phyloP scores from a whole-genome alignment of 305 asterid genomes.

The Solanum hybrid region DNA sequence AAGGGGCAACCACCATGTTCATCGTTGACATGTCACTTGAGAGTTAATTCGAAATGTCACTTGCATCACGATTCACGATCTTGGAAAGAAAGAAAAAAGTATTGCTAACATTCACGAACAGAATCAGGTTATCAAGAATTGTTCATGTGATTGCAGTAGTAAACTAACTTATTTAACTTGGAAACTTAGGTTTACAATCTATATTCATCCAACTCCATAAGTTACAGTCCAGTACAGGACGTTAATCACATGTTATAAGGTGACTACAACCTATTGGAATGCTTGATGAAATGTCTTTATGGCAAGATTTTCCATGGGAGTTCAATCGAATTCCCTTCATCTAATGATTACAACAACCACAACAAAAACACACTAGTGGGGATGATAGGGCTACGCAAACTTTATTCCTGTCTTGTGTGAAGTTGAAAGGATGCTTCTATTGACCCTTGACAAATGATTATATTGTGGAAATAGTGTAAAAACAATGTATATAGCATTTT shows the following conservation, averaged over 20 bases:
- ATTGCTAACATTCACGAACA: neutral
- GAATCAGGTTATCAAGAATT: neutral
- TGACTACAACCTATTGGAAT: neutral
- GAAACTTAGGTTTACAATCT: neutral
- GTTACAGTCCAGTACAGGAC: neutral
- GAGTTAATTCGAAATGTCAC: neutral
- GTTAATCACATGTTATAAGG: neutral
- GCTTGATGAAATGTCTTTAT: neutral
- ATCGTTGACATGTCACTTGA: neutral
- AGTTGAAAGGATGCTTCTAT: neutral
- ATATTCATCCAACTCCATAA: neutral
- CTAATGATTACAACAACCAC: neutral
- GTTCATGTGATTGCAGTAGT: neutral
- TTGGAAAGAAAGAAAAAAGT: neutral
- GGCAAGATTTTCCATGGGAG: neutral
- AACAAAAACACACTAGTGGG: neutral
- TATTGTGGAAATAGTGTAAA: neutral
- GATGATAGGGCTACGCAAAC: neutral
- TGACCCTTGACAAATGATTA: neutral
- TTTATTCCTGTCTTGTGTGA: neutral
- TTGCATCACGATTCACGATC: neutral
- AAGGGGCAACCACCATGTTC: neutral
- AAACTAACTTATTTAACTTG: neutral
- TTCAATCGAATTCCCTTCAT: neutral
- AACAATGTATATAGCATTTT: neutral